Evolutionary conservation across 805 yeast species (phyloP), one percentile per base, ranked within the genome.

Genomic region (Priceomyces castillae): DNA sequence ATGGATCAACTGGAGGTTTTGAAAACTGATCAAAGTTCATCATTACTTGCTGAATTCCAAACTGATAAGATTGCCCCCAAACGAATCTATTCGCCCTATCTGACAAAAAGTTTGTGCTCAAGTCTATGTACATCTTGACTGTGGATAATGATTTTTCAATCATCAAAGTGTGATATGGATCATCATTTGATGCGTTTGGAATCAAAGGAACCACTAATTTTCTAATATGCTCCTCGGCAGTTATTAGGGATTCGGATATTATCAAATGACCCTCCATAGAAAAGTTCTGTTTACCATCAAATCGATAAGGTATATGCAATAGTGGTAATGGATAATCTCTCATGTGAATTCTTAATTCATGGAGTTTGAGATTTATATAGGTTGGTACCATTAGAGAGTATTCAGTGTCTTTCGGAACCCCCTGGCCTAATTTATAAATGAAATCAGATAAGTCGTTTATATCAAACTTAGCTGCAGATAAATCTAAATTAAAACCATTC

Each of bases 281-380:
- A 10, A 69, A 56, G 35, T 56, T 49, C 16, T 37, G 68, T 50
- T 20, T 25, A 2, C 54, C 49, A n/a, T 47, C 39, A 6, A 58
- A 42, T 2, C 65, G 63, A 11, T 70, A 64, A 0, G 96, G 96
- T 48, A 90, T 78, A 49, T 81, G 81, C 7, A 87, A 60, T 39
- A 90, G 64, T 0, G 98, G 97, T 12, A 92, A 56, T 0, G 97
- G 97, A 56, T 85, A 89, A 56, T 90, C 98, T 42, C 94, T 69
- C 46, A 90, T 52, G 57, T 86, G 92, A 53, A 81, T 73, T 46
- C 94, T 66, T 10, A 82, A 58, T 53, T 88, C 95, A 2, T 67
- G 64, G 30, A 86, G 67, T 12, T 65, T 70, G 40, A 86, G 65
- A 42, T 82, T 78, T 11, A 85, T 34, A 58, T 68, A 67, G 42